A percentile compares a stretch with the other conserved stretches of the same genome.
Conservation (phyloP, 2,329 filamentous ascomycete species). For the Hymenoscyphus occultus region DNA sequence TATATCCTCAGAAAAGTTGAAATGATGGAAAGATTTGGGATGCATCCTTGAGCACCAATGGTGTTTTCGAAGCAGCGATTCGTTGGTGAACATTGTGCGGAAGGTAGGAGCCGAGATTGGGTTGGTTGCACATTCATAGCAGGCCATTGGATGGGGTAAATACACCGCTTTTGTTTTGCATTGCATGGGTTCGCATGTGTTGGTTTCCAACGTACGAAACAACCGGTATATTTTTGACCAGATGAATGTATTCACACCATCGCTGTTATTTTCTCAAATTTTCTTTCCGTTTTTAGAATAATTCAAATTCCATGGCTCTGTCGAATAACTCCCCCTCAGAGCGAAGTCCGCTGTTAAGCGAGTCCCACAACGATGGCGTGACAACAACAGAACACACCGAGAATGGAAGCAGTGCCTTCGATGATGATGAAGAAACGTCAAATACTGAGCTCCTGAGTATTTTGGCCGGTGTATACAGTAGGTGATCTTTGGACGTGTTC, state of each 20-base stretch:
- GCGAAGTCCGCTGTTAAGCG: background rate
- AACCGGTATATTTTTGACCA: background rate
- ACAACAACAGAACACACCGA: background rate
- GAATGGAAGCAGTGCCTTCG: background rate
- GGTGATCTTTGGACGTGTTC: background rate
- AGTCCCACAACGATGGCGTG: background rate
- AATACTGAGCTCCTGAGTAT: background rate
- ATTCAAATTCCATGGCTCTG: background rate
- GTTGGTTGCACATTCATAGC: too few relatives aligned
- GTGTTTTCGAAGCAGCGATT: conserved; percentile 44
- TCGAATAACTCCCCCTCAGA: background rate
- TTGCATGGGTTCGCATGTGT: background rate
- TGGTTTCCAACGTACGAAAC: background rate
- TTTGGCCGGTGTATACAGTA: background rate
- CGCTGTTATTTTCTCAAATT: too few relatives aligned
- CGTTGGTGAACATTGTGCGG: background rate
- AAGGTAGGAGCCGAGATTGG: background rate
- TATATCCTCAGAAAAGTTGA: background rate
- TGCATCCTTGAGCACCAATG: conserved; percentile 35
- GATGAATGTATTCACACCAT: background rate
- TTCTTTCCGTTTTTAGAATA: too few relatives aligned
- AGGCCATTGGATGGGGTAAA: too few relatives aligned
- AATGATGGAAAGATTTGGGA: background rate
- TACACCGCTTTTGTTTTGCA: background rate
- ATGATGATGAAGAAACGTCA: background rate